Evolutionary conservation across 2,329 filamentous ascomycete genomes (phyloP), one percentile per base, ranked within the genome.

Genomic region (Fusarium phyllophilum): DNA sequence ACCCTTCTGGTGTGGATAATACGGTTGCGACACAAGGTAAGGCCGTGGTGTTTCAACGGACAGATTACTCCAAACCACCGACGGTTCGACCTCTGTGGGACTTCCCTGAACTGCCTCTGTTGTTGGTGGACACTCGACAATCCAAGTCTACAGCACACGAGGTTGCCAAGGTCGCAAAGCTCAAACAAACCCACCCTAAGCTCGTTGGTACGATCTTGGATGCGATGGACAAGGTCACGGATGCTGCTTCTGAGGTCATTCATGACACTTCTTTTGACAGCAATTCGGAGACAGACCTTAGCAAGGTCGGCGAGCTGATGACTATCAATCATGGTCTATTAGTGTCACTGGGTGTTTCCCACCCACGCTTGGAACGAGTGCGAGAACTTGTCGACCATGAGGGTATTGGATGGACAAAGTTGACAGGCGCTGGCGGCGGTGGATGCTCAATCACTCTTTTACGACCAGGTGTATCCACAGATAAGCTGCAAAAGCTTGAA

Each of bases 1-100:
- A 97, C 79, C 96, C 96, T 2, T 97, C 94, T 1, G 96, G 96
- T 0, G 94, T 99, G 48, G 96, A 99, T 84, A 99, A 99, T 82
- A 99, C 96, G 6, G 96, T 99, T 34, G 89, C 96, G 18, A 93
- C 95, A 18, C 94, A 97, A 78, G 96, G 96, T 65, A 98, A 97
- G 84, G 96, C 95, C 1, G 95, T 99, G 3, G 86, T 98, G 6
- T 99, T 97, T 84, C 92, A 96, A 78, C 89, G 95, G 59, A 89
- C 86, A 57, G 93, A 97, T 80, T 94, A 95, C 81, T 86, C 86
- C 66, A 92, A 92, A 79, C 94, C 95, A 6, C 94, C 96, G 0
- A 85, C 85, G 0, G 95, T 98, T 9, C 89, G 88, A 17, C 89
- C 95, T 3, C 83, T 99, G 2, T 94, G 92, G 85, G 91, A 94